Evolutionary conservation across 768 basidiomycete genomes (phyloP).

Genomic region (Naganishia kalamii): DNA sequence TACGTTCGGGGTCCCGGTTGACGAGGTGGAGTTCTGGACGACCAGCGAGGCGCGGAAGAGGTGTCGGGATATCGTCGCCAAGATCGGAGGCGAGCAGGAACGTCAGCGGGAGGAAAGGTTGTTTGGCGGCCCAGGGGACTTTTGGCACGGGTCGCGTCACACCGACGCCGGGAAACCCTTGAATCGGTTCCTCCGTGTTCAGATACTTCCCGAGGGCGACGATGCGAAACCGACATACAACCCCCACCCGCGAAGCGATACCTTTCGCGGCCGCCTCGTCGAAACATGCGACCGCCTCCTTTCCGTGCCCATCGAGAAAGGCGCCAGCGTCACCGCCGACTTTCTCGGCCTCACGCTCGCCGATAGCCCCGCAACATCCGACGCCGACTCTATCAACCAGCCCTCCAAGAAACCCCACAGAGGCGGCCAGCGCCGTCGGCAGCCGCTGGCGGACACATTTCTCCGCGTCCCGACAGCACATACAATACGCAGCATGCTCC

Average conservation of each 20-base stretch:
- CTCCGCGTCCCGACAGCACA: conserved; percentile 56
- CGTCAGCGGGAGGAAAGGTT: conserved; percentile 60
- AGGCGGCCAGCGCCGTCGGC: neutral
- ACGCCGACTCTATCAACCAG: conserved; percentile 26
- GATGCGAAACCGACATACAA: neutral
- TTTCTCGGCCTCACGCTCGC: conserved; percentile 16
- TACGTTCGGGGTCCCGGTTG: neutral
- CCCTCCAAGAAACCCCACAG: conserved; percentile 55
- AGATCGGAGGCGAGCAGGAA: conserved; percentile 70
- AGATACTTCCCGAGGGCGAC: conserved; percentile 3
- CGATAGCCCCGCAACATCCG: conserved; percentile 19
- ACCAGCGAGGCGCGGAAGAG: conserved; percentile 68
- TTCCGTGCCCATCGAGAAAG: conserved; percentile 11
- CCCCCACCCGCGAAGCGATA: too few relatives aligned
- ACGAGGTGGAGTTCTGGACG: conserved; percentile 65
- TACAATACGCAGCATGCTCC: conserved; percentile 66
- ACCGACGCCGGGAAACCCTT: conserved; percentile 52
- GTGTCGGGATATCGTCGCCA: conserved; percentile 67
- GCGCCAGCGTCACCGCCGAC: conserved; percentile 10
- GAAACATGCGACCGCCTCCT: conserved; percentile 9
- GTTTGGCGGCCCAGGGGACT: conserved; percentile 50
- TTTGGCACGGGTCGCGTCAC: conserved; percentile 43
- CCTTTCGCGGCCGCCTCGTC: neutral
- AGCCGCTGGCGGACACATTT: neutral
- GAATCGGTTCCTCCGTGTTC: neutral